Conservation (phyloP, 73 alveolate species). For the Paramecium caudatum region DNA sequence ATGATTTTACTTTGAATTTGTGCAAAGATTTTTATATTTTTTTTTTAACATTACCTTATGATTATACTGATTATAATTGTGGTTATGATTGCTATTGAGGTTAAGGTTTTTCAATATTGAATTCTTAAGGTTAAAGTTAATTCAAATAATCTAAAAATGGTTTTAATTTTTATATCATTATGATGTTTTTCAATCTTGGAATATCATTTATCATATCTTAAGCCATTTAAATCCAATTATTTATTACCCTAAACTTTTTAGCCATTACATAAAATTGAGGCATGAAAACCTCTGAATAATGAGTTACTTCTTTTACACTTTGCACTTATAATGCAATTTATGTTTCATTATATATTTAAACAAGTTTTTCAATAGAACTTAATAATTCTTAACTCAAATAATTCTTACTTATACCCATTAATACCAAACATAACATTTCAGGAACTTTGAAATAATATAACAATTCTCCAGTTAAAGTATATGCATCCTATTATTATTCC, state of each 20-base stretch:
- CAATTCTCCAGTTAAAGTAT: not conserved
- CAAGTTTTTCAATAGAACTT: not conserved
- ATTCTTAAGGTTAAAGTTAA: not conserved
- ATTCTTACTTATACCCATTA: not conserved
- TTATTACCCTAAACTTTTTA: constrained; percentile 47
- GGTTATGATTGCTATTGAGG: not conserved
- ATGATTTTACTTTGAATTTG: not conserved
- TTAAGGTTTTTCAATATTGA: not conserved
- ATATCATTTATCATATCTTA: not conserved
- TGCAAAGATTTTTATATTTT: not conserved
- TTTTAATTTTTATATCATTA: not conserved
- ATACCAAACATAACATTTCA: not conserved
- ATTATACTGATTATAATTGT: not conserved
- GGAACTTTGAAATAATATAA: constrained; percentile 50
- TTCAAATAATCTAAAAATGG: constrained; percentile 28
- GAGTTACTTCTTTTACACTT: not conserved
- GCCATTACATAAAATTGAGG: constrained; percentile 57
- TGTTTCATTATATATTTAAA: not conserved
- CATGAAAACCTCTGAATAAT: constrained; percentile 35
- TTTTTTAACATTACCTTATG: not conserved
- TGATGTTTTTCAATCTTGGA: constrained; percentile 42
- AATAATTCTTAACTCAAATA: constrained; percentile 33
- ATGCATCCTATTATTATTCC: not conserved
- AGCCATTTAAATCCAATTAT: constrained; percentile 34
- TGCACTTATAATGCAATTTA: not conserved